Evolutionary conservation across 208 protist genomes (phyloP).

Genomic region (Acanthamoeba triangularis): DNA sequence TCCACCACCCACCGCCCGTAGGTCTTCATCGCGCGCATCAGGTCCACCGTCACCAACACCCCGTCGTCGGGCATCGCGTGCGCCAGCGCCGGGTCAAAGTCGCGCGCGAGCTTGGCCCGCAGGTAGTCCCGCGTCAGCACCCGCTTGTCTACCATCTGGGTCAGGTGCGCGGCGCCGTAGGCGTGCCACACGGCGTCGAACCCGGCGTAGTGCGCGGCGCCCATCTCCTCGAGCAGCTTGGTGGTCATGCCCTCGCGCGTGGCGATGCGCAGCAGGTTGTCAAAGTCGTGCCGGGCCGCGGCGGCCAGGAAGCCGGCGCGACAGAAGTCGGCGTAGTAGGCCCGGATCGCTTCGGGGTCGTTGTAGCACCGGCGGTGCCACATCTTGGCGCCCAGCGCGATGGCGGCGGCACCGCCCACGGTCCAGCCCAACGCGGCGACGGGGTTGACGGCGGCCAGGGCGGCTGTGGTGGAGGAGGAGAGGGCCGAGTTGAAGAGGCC

Average conservation of each 20-base stretch:
- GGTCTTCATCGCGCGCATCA: neutral
- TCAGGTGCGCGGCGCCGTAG: neutral
- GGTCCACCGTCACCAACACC: neutral
- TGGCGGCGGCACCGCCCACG: neutral
- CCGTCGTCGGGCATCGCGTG: neutral
- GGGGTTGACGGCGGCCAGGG: neutral
- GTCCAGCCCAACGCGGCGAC: neutral
- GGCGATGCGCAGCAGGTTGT: constrained; percentile 13
- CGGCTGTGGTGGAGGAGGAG: neutral
- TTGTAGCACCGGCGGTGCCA: neutral
- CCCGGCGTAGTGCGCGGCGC: neutral
- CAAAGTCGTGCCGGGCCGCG: neutral
- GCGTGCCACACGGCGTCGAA: constrained; percentile 29
- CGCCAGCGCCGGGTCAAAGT: neutral
- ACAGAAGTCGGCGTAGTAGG: neutral
- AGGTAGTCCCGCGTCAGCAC: neutral
- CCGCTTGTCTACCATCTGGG: neutral
- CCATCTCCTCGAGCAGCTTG: neutral
- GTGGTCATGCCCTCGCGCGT: neutral
- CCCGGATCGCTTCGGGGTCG: neutral
- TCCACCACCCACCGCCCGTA: constrained; percentile 3
- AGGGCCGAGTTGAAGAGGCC: neutral
- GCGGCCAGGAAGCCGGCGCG: neutral
- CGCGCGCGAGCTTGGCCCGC: neutral
- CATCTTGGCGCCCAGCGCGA: neutral